These are phyloP conservation scores for carrot (Daucus carota) DNA, from an alignment of 129 eudicot genomes.

Conservation along the genomic window DNA sequence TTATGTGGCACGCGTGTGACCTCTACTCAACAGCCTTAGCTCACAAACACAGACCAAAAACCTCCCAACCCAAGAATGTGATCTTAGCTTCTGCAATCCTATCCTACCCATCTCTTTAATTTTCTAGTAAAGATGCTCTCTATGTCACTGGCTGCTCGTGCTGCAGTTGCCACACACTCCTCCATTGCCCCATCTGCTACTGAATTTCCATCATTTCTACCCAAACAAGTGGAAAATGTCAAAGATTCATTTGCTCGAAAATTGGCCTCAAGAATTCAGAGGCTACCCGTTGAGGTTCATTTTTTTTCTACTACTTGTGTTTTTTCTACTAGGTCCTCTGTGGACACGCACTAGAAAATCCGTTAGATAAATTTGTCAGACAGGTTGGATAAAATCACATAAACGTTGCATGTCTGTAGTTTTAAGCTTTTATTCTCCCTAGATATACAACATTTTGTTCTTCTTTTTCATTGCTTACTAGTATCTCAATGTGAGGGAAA, in stretches of 20 bases:
- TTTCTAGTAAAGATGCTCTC: neutral
- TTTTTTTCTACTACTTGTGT: too few relatives aligned
- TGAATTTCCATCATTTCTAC: neutral
- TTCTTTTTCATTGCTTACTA: too few relatives aligned
- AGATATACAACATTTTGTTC: too few relatives aligned
- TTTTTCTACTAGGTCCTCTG: neutral
- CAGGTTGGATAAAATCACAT: too few relatives aligned
- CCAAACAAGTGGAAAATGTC: neutral
- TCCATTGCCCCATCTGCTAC: neutral
- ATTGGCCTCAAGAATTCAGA: slow-evolving; percentile 4
- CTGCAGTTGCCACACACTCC: neutral
- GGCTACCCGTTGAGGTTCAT: neutral
- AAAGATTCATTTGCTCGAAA: slow-evolving; percentile 2
- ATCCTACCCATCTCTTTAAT: neutral
- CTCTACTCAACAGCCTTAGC: too few relatives aligned
- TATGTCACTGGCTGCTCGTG: neutral
- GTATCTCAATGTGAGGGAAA: neutral
- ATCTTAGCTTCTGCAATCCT: neutral
- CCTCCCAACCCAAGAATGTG: too few relatives aligned
- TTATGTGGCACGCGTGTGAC: too few relatives aligned
- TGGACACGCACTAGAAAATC: too few relatives aligned
- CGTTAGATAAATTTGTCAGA: too few relatives aligned
- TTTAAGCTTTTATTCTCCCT: too few relatives aligned
- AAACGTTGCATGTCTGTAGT: too few relatives aligned
- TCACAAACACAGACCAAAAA: too few relatives aligned